Evolutionary conservation across 805 yeast genomes (phyloP), one percentile per base, ranked within the genome.

Genomic region (Metschnikowia cubensis): DNA sequence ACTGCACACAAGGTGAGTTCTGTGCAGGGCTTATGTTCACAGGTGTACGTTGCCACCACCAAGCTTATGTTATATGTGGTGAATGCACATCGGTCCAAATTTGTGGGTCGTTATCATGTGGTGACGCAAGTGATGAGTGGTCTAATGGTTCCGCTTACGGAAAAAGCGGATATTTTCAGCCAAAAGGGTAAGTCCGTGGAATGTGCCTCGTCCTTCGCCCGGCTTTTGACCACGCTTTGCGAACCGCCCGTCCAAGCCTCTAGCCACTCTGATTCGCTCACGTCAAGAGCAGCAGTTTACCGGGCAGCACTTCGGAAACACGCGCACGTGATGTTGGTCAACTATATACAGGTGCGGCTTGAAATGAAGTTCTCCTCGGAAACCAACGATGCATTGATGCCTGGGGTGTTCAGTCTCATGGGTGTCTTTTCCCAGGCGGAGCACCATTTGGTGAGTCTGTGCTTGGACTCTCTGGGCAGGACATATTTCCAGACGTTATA

Each of bases 91-190:
- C 77, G 97, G 47, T 80, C 72, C 61, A 79, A 89, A 59, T 68
- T 91, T 17, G 74, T 84, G 0, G 81, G 84, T 35, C 81, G 97
- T 61, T 83, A 87, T 59, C 96, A 89, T 63, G 60, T 90, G 41
- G 56, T 89, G 2, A 68, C 81, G 6, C 58, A 72, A 1, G 63
- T 77, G 1, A 70, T 85, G 40, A 71, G 76, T 13, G 67, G 80
- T 3, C 66, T 84, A 44, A 66, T 92, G 61, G 76, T 70, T 43
- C 64, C 76, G 1, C 58, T 87, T 3, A 54, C 69, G 8, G 45
- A 8, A 14, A 14, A n/a, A 57, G 68, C 70, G n/a, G 31, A 20
- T 6, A 8, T n/a, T 13, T n/a, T 18, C 3, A 20, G 18, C 41
- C 41, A 37, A 21, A 21, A n/a, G 6, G 14, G 18, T 18, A 33